Percentiles rank a stretch among this genome's conserved stretches.
Conservation (phyloP, 352 stramenopile species). For the Pythium guiyangense region DNA sequence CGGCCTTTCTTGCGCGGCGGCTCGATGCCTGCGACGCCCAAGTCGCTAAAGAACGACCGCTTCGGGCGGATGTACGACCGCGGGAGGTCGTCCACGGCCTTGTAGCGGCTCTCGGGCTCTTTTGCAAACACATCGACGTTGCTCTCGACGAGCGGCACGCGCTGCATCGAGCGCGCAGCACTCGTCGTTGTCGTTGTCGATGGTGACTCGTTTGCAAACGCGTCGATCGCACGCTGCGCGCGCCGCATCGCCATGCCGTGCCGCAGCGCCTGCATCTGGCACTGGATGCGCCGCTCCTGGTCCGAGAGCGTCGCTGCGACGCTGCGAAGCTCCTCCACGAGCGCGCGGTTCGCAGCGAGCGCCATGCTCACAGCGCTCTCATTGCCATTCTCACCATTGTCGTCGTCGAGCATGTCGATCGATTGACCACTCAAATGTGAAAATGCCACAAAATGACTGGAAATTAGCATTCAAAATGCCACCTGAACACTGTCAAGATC, state of each 20-base stretch:
- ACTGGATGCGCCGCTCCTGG: slow-evolving; percentile 36
- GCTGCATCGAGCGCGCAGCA: slow-evolving; percentile 3
- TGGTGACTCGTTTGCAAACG: no score
- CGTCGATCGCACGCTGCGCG: slow-evolving; percentile 42
- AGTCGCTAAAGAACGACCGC: slow-evolving; percentile 60
- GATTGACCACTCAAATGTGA: no score
- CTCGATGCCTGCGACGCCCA: slow-evolving; percentile 9
- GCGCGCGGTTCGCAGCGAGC: slow-evolving; percentile 38
- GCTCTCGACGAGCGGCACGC: neutral
- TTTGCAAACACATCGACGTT: slow-evolving; percentile 22
- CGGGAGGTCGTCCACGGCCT: slow-evolving; percentile 23
- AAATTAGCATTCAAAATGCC: no score
- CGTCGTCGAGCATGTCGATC: no score
- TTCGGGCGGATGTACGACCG: slow-evolving; percentile 58
- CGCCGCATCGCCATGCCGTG: slow-evolving; percentile 45
- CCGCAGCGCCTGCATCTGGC: slow-evolving; percentile 37
- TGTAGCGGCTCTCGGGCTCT: slow-evolving; percentile 27
- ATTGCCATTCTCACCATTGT: neutral
- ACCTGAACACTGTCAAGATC: no score
- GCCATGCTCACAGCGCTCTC: slow-evolving; percentile 9
- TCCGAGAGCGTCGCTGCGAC: slow-evolving; percentile 23
- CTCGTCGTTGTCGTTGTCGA: no score
- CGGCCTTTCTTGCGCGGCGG: slow-evolving; percentile 17
- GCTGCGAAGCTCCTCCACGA: slow-evolving; percentile 32
- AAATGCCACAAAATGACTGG: no score